These are phyloP conservation scores for Papiliotrema flavescens DNA, from an alignment of 1,284 basidiomycete species.

Conservation along the genomic window DNA sequence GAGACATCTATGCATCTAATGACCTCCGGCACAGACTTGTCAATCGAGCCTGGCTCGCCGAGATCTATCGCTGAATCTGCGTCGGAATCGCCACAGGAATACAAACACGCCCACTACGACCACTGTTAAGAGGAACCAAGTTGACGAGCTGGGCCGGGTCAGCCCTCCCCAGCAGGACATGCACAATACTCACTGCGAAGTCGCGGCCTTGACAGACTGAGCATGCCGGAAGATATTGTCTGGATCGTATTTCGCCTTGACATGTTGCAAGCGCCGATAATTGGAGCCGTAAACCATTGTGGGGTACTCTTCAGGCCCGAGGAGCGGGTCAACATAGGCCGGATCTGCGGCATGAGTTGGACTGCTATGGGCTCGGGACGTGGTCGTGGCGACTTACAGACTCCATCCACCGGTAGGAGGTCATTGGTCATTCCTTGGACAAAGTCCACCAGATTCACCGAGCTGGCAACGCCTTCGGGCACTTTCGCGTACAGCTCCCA, in stretches of 20 bases:
- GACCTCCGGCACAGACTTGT: no score
- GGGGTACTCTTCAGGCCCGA: slow-evolving; percentile 8
- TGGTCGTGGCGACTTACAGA: slow-evolving; percentile 8
- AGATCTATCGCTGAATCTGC: no score
- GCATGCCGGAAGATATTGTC: slow-evolving; percentile 11
- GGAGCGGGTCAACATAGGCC: slow-evolving; percentile 16
- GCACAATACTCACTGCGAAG: no score
- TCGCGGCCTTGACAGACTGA: slow-evolving; percentile 7
- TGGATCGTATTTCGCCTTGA: slow-evolving; percentile 13
- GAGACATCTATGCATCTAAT: no score
- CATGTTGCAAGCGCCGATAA: slow-evolving; percentile 8
- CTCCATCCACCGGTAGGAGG: slow-evolving; percentile 6
- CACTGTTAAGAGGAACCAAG: no score
- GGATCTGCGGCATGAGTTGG: slow-evolving; percentile 6
- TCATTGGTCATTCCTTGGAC: slow-evolving; percentile 13
- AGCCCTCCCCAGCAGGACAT: no score
- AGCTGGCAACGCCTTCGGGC: background rate
- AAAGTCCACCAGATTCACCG: slow-evolving; percentile 8
- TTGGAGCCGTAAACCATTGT: slow-evolving; percentile 8
- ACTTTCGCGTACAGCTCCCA: slow-evolving; percentile 20
- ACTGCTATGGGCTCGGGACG: background rate
- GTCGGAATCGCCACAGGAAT: no score
- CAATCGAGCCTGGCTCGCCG: no score
- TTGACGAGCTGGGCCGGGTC: no score
- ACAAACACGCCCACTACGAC: no score